phyloP scores from a whole-genome alignment of 1,139 yeast genomes.

The Pneumocystis jirovecii region DNA sequence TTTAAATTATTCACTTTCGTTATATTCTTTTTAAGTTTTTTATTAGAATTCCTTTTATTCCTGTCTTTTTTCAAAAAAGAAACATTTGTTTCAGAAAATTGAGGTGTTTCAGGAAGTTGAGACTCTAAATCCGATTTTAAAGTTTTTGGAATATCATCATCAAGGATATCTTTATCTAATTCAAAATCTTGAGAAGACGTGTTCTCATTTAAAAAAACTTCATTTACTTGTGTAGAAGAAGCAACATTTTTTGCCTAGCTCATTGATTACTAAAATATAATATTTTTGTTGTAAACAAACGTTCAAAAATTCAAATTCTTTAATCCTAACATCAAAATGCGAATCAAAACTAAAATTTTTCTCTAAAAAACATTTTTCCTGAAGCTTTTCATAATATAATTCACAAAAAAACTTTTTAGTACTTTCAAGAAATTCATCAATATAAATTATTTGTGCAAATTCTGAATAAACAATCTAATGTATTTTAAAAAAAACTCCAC shows the following conservation, averaged over 20 bases:
- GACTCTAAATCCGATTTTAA: neutral
- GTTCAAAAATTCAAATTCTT: constrained; percentile 16
- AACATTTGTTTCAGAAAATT: neutral
- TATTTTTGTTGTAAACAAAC: neutral
- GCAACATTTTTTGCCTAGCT: constrained; percentile 10
- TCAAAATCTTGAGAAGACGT: neutral
- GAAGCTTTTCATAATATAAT: constrained; percentile 20
- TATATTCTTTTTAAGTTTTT: neutral
- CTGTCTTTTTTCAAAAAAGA: neutral
- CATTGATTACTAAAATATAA: neutral
- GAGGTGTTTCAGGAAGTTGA: neutral
- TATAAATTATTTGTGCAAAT: constrained; percentile 23
- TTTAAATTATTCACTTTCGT: neutral
- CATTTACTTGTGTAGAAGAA: constrained; percentile 4
- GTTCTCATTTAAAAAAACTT: neutral
- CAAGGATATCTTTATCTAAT: constrained; percentile 5
- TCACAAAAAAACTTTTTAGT: constrained; percentile 24
- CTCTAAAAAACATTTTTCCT: constrained; percentile 14
- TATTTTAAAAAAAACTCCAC: neutral
- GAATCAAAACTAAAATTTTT: constrained; percentile 20
- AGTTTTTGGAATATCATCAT: constrained; percentile 2
- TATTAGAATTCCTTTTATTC: neutral
- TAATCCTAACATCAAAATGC: constrained; percentile 23
- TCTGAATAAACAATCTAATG: constrained; percentile 23
- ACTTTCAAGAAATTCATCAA: constrained; percentile 25